phyloP scores from a whole-genome alignment of 768 basidiomycete species.

The Xerocomellus intermedius region DNA sequence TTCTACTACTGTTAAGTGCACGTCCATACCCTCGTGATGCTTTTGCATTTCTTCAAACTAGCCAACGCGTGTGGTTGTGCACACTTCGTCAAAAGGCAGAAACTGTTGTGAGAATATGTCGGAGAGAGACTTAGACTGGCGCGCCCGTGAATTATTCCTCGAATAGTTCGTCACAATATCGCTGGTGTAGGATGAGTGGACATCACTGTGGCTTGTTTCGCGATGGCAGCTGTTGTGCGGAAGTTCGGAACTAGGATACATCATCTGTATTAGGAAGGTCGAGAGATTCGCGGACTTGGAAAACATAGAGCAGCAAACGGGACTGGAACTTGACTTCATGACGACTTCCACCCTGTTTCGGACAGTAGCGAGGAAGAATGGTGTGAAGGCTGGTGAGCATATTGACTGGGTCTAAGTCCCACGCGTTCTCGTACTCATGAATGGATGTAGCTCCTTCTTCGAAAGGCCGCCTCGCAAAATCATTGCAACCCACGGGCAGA shows the following conservation, averaged over 20 bases:
- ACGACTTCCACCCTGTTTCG: slow-evolving; percentile 9
- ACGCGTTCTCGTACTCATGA: background rate
- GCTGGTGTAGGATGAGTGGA: background rate
- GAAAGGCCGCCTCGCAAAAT: slow-evolving; percentile 28
- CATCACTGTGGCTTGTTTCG: background rate
- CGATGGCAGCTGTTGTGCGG: background rate
- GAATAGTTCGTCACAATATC: background rate
- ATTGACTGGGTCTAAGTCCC: too few relatives aligned
- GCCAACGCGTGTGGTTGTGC: background rate
- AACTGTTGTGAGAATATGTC: background rate
- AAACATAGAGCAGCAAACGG: background rate
- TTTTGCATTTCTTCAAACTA: background rate
- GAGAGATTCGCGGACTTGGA: slow-evolving; percentile 9
- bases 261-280: slow-evolving; percentile 12
- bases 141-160: background rate
- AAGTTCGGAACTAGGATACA: background rate
- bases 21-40: background rate
- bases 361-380: slow-evolving; percentile 12
- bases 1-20: background rate
- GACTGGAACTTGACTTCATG: background rate
- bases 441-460: slow-evolving; percentile 19
- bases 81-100: background rate
- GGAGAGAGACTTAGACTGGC: background rate
- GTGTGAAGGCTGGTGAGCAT: slow-evolving; percentile 14
- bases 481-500: slow-evolving; percentile 27